A percentile compares a stretch with the other conserved stretches of the same genome.
phyloP scores from a whole-genome alignment of 805 yeast genomes.

The Monosporozyma solicola region DNA sequence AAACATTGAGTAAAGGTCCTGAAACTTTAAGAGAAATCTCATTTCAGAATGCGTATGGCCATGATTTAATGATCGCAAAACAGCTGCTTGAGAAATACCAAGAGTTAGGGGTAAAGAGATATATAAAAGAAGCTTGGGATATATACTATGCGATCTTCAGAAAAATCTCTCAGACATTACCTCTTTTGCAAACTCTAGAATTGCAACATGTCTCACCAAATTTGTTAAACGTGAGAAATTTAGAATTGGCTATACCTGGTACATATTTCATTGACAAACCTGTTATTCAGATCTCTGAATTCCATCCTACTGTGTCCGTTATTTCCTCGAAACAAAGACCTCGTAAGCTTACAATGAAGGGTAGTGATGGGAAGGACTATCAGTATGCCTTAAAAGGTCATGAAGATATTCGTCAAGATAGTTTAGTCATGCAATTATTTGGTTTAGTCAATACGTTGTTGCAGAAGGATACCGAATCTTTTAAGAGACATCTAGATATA shows the following conservation, averaged over 20 bases:
- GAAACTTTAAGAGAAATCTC: conserved; percentile 89
- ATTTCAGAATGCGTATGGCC: conserved; percentile 86
- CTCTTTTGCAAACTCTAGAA: conserved; percentile 78
- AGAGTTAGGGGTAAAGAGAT: conserved; percentile 76
- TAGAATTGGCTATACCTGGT: conserved; percentile 90
- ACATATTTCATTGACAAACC: conserved; percentile 82
- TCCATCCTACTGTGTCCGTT: conserved; percentile 78
- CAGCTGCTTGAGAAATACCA: conserved; percentile 88
- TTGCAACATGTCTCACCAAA: conserved; percentile 92
- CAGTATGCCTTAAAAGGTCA: conserved; percentile 84
- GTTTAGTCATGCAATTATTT: conserved; percentile 93
- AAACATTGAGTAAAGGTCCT: conserved; percentile 76
- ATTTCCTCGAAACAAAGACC: conserved; percentile 96
- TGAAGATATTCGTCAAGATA: conserved; percentile 96
- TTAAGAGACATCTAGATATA: conserved; percentile 88
- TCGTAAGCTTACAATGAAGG: conserved; percentile 66
- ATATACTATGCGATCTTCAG: conserved; percentile 90
- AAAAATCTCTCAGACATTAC: conserved; percentile 79
- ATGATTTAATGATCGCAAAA: conserved; percentile 85
- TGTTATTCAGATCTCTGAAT: conserved; percentile 57
- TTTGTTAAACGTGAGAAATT: conserved; percentile 62
- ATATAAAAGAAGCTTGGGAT: conserved; percentile 96
- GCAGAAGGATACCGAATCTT: conserved; percentile 87
- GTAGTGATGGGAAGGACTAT: conserved; percentile 89
- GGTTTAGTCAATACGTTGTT: conserved; percentile 89